Conservation (phyloP, 306 rosid genomes). For the Castanospermum australe region DNA sequence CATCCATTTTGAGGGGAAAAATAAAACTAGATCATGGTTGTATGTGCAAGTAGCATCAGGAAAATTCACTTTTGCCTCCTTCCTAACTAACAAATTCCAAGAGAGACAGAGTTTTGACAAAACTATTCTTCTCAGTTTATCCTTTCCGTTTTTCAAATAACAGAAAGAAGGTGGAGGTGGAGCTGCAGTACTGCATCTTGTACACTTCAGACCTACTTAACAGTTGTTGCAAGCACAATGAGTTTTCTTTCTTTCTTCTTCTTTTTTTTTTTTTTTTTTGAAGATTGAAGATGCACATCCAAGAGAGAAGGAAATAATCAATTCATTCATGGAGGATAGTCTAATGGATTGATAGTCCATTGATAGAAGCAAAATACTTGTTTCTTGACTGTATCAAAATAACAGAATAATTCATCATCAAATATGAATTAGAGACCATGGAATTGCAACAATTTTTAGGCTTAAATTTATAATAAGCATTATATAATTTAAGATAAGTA, state of each 20-base stretch:
- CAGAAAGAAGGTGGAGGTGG: neutral
- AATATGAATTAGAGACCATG: neutral
- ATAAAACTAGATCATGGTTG: neutral
- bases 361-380: neutral
- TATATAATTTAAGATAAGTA: neutral
- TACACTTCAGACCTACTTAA: neutral
- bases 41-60: neutral
- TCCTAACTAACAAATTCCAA: neutral
- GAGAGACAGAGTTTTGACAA: neutral
- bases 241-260: neutral
- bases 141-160: neutral
- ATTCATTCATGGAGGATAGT: neutral
- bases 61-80: neutral
- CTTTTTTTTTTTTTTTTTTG: neutral
- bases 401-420: neutral
- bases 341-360: neutral
- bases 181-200: neutral
- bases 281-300: constrained; percentile 1
- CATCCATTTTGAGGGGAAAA: neutral
- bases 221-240: neutral
- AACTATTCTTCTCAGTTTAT: neutral
- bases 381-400: no score
- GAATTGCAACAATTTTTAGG: neutral
- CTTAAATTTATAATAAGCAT: neutral
- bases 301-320: constrained; percentile 11